Evolutionary conservation across 805 yeast species (phyloP).

Genomic region (Yamadazyma insecticola): DNA sequence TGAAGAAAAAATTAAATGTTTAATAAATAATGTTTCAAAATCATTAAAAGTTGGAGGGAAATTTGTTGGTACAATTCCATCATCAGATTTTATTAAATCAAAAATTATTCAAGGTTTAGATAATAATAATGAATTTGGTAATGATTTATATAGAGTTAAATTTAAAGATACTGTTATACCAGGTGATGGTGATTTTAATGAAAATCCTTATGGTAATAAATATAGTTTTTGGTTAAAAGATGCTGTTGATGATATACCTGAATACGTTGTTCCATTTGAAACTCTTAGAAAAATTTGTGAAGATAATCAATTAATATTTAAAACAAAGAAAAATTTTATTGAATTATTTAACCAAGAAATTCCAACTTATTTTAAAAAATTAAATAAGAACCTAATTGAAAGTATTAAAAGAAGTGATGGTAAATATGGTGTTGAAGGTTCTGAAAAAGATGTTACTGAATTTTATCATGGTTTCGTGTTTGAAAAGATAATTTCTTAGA

Average conservation of each 20-base stretch:
- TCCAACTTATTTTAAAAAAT: slow-evolving; percentile 54
- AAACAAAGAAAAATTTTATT: slow-evolving; percentile 70
- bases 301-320: slow-evolving; percentile 71
- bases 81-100: slow-evolving; percentile 74
- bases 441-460: slow-evolving; percentile 85
- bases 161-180: slow-evolving; percentile 81
- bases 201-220: slow-evolving; percentile 71
- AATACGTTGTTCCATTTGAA: slow-evolving; percentile 94
- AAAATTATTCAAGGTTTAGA: slow-evolving; percentile 35
- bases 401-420: slow-evolving; percentile 78
- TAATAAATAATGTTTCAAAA: slow-evolving; percentile 70
- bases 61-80: slow-evolving; percentile 93
- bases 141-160: slow-evolving; percentile 72
- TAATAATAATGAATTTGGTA: slow-evolving; percentile 56
- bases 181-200: slow-evolving; percentile 63
- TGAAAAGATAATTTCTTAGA: slow-evolving; percentile 45
- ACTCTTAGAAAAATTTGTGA: slow-evolving; percentile 77
- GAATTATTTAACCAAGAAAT: slow-evolving; percentile 80
- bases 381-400: slow-evolving; percentile 59
- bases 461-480: slow-evolving; percentile 83
- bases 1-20: slow-evolving; percentile 69
- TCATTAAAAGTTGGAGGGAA: slow-evolving; percentile 78
- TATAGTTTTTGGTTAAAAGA: slow-evolving; percentile 81
- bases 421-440: slow-evolving; percentile 79
- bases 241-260: slow-evolving; percentile 96